Conservation (phyloP, 768 basidiomycete genomes). For the Multifurca ochricompacta region DNA sequence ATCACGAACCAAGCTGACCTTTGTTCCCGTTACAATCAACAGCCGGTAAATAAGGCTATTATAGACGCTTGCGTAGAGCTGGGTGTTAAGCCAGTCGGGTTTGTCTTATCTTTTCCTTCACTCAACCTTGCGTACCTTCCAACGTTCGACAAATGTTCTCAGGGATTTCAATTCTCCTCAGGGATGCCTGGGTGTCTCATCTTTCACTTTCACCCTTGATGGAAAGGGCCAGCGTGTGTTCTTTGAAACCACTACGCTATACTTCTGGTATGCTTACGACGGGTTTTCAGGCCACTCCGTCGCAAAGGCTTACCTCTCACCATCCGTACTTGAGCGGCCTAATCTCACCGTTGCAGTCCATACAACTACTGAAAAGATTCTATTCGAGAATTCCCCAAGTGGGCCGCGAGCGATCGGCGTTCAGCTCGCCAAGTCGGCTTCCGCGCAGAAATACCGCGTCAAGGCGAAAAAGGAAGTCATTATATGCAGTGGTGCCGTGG, state of each 20-base stretch:
- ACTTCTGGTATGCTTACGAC: not conserved
- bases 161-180: conserved; percentile 7
- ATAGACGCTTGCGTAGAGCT: conserved; percentile 2
- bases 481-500: conserved; percentile 16
- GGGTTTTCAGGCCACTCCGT: conserved; percentile 3
- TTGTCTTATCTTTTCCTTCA: not conserved
- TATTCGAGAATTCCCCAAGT: not conserved
- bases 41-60: not conserved
- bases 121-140: too few species aligned
- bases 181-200: not conserved
- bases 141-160: not conserved
- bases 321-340: conserved; percentile 25
- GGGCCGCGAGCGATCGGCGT: conserved; percentile 6
- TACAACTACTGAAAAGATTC: not conserved
- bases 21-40: not conserved
- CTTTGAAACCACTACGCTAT: not conserved
- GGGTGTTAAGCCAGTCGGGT: conserved; percentile 5
- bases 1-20: not conserved
- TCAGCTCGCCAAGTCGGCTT: not conserved
- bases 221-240: conserved; percentile 5
- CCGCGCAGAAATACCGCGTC: conserved; percentile 2
- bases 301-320: conserved; percentile 3
- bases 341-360: conserved; percentile 9
- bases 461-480: conserved; percentile 19
- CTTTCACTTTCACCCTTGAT: not conserved